A percentile compares a stretch with the other conserved stretches of the same genome.
Evolutionary conservation across 371 early-diverging fungal species (phyloP).

Genomic region (Lichtheimia hyalospora): DNA sequence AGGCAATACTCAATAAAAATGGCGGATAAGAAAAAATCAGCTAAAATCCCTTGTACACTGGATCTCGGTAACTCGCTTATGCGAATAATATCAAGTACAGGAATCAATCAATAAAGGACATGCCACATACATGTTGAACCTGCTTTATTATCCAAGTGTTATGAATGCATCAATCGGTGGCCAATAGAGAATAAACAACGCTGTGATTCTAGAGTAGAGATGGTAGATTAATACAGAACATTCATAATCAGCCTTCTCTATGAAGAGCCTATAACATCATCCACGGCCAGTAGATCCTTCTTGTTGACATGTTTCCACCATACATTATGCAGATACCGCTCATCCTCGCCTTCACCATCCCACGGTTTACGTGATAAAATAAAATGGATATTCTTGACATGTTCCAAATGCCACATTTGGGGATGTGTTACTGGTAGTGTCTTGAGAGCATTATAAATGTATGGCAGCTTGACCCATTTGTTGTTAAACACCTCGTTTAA

Average conservation of each 20-base stretch:
- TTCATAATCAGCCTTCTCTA: too few relatives aligned
- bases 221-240: too few relatives aligned
- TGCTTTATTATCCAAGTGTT: too few relatives aligned
- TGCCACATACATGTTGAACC: too few relatives aligned
- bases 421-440: constrained; percentile 32
- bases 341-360: constrained; percentile 10
- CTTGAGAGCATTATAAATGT: constrained; percentile 56
- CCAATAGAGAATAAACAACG: too few relatives aligned
- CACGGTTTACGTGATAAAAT: constrained; percentile 25
- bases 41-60: too few relatives aligned
- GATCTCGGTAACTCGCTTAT: neutral
- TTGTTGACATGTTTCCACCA: neutral
- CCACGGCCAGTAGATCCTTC: neutral
- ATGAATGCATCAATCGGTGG: too few relatives aligned
- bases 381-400: constrained; percentile 28
- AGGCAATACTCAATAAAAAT: neutral
- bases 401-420: constrained; percentile 30
- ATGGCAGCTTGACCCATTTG: constrained; percentile 34
- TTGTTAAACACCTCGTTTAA: constrained; percentile 39
- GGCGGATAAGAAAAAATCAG: too few relatives aligned
- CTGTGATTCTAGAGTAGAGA: too few relatives aligned
- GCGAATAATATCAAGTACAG: too few relatives aligned
- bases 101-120: too few relatives aligned
- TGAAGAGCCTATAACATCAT: neutral
- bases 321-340: neutral